These are phyloP conservation scores for Aspergillus funiculosus DNA, from an alignment of 495 filamentous ascomycete genomes.

Conservation along the genomic window DNA sequence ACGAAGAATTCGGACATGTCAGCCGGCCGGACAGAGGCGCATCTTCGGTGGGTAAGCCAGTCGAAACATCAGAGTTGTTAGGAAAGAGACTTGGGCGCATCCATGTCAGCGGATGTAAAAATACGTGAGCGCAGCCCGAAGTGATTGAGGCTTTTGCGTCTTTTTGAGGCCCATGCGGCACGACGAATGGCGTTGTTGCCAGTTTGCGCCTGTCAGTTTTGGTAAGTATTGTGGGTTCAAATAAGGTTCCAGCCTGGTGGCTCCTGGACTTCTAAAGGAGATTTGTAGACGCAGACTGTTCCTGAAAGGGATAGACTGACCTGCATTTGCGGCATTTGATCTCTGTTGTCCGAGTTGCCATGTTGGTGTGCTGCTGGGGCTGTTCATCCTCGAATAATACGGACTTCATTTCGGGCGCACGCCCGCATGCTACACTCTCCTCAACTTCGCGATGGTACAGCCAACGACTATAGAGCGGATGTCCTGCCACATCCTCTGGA, in stretches of 20 bases:
- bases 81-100: constrained; percentile 71
- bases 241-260: not conserved
- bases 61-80: constrained; percentile 11
- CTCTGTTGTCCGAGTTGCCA: constrained; percentile 33
- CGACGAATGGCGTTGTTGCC: constrained; percentile 57
- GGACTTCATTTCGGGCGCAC: constrained; percentile 63
- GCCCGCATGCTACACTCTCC: constrained; percentile 61
- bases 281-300: no score
- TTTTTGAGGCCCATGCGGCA: constrained; percentile 44
- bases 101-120: constrained; percentile 87
- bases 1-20: constrained; percentile 72
- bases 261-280: no score
- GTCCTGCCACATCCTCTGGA: constrained; percentile 59
- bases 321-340: constrained; percentile 63
- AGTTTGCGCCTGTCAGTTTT: constrained; percentile 48
- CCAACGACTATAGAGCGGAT: constrained; percentile 83
- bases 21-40: constrained; percentile 74
- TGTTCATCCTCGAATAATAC: constrained; percentile 83
- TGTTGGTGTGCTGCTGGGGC: constrained; percentile 18
- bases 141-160: constrained; percentile 17
- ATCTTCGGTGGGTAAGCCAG: constrained; percentile 35
- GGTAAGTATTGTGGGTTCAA: not conserved
- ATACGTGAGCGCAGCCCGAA: constrained; percentile 69
- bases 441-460: constrained; percentile 73
- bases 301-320: constrained; percentile 26